Percentiles rank a stretch among this genome's conserved stretches.
Conservation (phyloP, 257 asterid genomes). For the Jasminum sambac region DNA sequence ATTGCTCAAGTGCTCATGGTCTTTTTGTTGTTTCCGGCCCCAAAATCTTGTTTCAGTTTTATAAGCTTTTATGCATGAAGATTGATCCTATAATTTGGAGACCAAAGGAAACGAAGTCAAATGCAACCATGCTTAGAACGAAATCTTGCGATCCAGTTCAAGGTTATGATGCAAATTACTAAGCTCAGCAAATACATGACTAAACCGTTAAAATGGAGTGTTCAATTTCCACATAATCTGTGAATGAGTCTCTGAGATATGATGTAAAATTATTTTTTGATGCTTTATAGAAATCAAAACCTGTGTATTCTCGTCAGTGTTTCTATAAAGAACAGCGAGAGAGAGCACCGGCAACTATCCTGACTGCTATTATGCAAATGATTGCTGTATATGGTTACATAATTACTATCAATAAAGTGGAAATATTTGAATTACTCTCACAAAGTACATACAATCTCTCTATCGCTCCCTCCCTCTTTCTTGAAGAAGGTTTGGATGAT, state of each 20-base stretch:
- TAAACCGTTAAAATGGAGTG: neutral
- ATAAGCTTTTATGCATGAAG: slow-evolving; percentile 64
- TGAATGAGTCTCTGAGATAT: neutral
- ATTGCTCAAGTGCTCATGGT: slow-evolving; percentile 3
- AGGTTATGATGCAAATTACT: slow-evolving; percentile 43
- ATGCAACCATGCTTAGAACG: slow-evolving; percentile 42
- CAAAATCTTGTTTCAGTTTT: slow-evolving; percentile 58
- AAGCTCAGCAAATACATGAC: neutral
- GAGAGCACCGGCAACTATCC: neutral
- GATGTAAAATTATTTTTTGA: neutral
- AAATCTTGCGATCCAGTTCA: slow-evolving; percentile 53
- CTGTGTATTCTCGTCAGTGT: neutral
- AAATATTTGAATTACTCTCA: neutral
- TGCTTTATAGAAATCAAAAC: neutral
- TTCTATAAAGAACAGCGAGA: neutral
- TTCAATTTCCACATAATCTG: neutral
- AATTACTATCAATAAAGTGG: neutral
- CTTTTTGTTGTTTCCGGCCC: neutral
- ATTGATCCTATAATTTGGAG: slow-evolving; percentile 69
- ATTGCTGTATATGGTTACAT: neutral
- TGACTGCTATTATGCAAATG: neutral
- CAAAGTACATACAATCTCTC: neutral
- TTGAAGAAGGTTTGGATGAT: neutral
- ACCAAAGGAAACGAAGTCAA: slow-evolving; percentile 53
- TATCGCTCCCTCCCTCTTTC: neutral